Base-by-base conservation (phyloP, 257 asterid genomes). In the Thymus quinquecostatus region DNA sequence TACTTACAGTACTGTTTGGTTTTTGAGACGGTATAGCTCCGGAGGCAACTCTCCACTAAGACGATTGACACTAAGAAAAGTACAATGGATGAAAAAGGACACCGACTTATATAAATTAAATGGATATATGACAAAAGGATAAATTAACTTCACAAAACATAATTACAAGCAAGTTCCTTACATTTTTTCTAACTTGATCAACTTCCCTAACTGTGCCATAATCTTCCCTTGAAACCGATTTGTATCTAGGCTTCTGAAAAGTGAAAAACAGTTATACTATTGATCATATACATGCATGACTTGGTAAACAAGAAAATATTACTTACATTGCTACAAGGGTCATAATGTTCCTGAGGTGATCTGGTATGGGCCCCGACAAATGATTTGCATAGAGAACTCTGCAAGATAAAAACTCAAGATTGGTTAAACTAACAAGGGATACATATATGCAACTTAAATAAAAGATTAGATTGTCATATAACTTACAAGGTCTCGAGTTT, bases 291-390 rank as follows among this genome's bases (percentile, higher is more conserved):
- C 21, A 21, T 21, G 21, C 21, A 21, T 21, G 21, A 21, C 21
- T 21, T 21, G 4, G 3, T 1, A 34, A 4, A 34, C 38, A 34
- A 34, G 4, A 34, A 4, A 34, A 34, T 34, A 34, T 4, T 34
- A 45, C 88, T 71, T 62, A 83, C 93, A 87, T 0, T 86, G 21
- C 21, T 21, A 21, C 21, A 21, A 21, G 21, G 21, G 21, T 83
- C 2, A 75, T 74, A 28, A 89, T 79, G 65, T 79, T 78, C 67
- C 96, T 91, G 81, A 87, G 68, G 77, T 79, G 85, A 32, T 68
- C 41, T 0, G 91, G 96, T 66, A 89, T 80, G 4, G 77, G 84
- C 53, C 94, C 94, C 14, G 94, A 79, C 69, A 89, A 84, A 60
- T 88, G 88, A 75, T 87, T 89, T 29, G 51, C 77, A 61, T 27